A percentile compares a stretch with the other conserved stretches of the same genome.
Conservation (phyloP, 2,329 filamentous ascomycete species). For the Colletotrichum sp. region DNA sequence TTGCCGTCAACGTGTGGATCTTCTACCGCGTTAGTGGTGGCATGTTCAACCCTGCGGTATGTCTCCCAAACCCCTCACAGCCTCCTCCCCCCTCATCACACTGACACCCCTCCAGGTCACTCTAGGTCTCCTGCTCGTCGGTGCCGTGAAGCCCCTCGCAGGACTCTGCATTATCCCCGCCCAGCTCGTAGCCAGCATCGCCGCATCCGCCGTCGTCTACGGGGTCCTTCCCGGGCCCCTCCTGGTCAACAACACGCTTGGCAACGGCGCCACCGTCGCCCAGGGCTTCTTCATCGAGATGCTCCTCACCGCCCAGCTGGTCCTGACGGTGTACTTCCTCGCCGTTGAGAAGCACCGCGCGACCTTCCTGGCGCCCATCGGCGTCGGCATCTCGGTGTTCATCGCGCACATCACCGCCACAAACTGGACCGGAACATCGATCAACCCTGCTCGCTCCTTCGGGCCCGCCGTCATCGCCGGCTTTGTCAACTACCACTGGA, state of each 20-base stretch:
- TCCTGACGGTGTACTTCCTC: conserved; percentile 71
- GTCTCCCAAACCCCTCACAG: background rate
- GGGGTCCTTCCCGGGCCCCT: conserved; percentile 62
- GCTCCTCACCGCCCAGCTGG: conserved; percentile 69
- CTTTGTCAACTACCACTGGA: conserved; percentile 55
- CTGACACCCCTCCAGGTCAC: conserved; percentile 44
- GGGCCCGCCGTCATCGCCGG: conserved; percentile 48
- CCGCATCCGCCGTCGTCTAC: conserved; percentile 61
- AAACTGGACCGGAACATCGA: conserved; percentile 50
- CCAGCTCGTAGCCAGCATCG: conserved; percentile 64
- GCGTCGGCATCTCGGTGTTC: conserved; percentile 75
- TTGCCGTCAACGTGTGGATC: conserved; percentile 60
- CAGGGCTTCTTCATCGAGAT: conserved; percentile 72
- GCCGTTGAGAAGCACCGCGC: conserved; percentile 76
- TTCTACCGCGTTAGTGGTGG: conserved; percentile 60
- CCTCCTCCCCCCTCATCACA: background rate
- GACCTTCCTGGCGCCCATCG: conserved; percentile 73
- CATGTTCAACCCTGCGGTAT: conserved; percentile 49
- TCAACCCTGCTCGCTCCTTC: conserved; percentile 57
- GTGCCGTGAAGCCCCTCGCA: conserved; percentile 57
- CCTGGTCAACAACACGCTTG: conserved; percentile 59
- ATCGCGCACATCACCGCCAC: conserved; percentile 52
- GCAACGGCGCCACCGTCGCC: conserved; percentile 51
- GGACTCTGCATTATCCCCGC: conserved; percentile 56
- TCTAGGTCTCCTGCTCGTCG: conserved; percentile 61